Base-by-base conservation (phyloP, 1,284 basidiomycete species). In the Ganoderma lucidum region DNA sequence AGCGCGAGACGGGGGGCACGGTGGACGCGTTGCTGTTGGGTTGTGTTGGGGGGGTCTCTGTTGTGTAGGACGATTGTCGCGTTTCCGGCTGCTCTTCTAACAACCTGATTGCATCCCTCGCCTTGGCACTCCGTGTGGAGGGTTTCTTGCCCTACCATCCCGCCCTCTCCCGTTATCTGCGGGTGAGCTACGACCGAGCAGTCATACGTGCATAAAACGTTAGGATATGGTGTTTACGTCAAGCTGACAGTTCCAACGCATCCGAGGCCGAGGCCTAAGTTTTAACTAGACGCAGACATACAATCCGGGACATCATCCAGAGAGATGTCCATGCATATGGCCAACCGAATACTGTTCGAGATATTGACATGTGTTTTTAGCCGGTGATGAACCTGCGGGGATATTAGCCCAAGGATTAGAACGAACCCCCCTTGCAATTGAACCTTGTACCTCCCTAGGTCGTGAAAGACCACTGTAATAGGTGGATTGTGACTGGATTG, bases 11-110 rank as follows among this genome's bases (percentile, higher is more conserved):
- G 19, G 84, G 81, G 0, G 90, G 88, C 12, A 85, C 85, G 14
- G 87, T 92, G 3, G 93, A 94, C 77, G 85, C 86, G 42, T 80
- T 88, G 78, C 77, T 94, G 62, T 73, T 94, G 68, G 91, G 92
- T 2, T 92, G 89, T 73, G 86, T 94, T 1, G 90, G 86, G 0
- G 93, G 93, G 17, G 82, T 89, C 51, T 81, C 74, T 2, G 74
- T 81, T 44, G 78, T 85, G 37, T 61, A 61, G 39, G 39, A n/a
- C 41, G 23, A 9, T 42, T 10, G 39, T 59, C 9, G 58, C n/a
- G 37, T 17, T 9, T 8, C 17, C 17, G 55, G 10, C 37, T 19
- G 35, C 8, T 37, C 8, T 58, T n/a, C 35, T 35, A 23, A 39
- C 37, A 8, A 19, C 23, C 23, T 23, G 23, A 23, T 23, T 23